A percentile compares a stretch with the other conserved stretches of the same genome.
Evolutionary conservation across 306 rosid genomes (phyloP).

Genomic region (Begonia loranthoides): DNA sequence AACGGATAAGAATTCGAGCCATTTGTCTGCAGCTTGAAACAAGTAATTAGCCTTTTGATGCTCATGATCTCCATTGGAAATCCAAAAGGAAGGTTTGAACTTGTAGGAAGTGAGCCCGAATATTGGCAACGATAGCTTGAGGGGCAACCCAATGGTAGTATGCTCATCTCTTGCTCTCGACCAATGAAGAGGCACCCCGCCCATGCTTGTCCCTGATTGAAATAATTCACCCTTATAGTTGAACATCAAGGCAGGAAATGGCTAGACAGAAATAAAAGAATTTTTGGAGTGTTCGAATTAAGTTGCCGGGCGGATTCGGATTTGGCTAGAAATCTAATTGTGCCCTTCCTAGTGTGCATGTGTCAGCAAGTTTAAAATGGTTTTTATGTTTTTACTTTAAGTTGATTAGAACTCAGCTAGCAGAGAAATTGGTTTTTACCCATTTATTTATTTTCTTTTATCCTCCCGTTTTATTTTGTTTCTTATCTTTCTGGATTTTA

Average conservation of each 20-base stretch:
- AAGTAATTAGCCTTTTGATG: constrained; percentile 51
- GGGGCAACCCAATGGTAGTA: constrained; percentile 19
- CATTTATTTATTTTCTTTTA: too few relatives aligned
- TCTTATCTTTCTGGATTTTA: too few relatives aligned
- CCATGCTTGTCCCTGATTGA: constrained; percentile 48
- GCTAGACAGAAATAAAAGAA: background rate
- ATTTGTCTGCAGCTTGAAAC: constrained; percentile 52
- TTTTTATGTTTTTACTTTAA: too few relatives aligned
- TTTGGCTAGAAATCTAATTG: too few relatives aligned
- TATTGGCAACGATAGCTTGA: constrained; percentile 47
- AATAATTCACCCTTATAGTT: background rate
- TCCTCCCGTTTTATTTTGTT: too few relatives aligned
- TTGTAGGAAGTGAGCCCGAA: constrained; percentile 78
- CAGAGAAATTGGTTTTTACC: too few relatives aligned
- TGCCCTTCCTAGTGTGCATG: too few relatives aligned
- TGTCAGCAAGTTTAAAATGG: too few relatives aligned
- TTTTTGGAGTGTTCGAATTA: background rate
- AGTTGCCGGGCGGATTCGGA: too few relatives aligned
- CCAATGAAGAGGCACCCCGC: constrained; percentile 28
- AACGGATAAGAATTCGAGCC: constrained; percentile 55
- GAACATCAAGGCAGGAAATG: background rate
- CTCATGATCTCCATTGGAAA: constrained; percentile 40
- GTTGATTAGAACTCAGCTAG: too few relatives aligned
- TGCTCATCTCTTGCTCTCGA: constrained; percentile 28
- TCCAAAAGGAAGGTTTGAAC: constrained; percentile 64